These are phyloP conservation scores for Paecilomyces sp. DNA, from an alignment of 2,329 filamentous ascomycete species.

Conservation along the genomic window DNA sequence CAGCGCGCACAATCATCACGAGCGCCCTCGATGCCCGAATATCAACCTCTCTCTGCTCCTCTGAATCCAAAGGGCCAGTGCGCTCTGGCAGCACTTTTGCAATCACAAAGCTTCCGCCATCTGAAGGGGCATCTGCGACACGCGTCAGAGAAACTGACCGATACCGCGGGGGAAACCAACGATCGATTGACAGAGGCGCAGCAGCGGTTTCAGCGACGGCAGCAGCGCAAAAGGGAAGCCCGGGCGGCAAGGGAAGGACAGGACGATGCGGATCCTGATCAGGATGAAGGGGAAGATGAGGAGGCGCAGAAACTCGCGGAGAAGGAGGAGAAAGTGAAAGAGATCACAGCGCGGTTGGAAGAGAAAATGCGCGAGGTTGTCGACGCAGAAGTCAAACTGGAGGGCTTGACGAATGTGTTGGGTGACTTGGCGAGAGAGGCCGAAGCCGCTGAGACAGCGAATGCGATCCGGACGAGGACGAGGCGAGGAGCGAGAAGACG, in stretches of 20 bases:
- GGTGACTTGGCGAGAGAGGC: conserved; percentile 35
- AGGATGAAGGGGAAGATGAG: conserved; percentile 29
- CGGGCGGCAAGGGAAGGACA: conserved; percentile 17
- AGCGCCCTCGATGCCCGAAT: conserved; percentile 36
- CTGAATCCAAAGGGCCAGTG: conserved; percentile 43
- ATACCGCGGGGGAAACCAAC: conserved; percentile 48
- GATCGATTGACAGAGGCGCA: conserved; percentile 42
- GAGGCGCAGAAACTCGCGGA: conserved; percentile 34
- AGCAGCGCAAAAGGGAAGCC: conserved; percentile 18
- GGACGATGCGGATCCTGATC: conserved; percentile 22
- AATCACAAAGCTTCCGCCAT: conserved; percentile 32
- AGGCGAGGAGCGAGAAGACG: conserved; percentile 12
- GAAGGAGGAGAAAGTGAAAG: conserved; percentile 41
- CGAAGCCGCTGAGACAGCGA: conserved; percentile 22
- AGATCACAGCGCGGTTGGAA: conserved; percentile 51
- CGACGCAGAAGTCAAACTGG: conserved; percentile 46
- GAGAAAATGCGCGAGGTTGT: conserved; percentile 51
- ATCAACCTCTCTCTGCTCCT: conserved; percentile 47
- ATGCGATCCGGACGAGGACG: conserved; percentile 23
- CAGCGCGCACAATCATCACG: conserved; percentile 3
- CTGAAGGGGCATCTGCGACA: conserved; percentile 44
- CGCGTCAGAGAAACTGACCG: conserved; percentile 41
- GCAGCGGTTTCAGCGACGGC: conserved; percentile 26
- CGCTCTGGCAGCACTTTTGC: conserved; percentile 39
- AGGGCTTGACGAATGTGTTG: conserved; percentile 38